These are phyloP conservation scores for Lactarius akahatsu DNA, from an alignment of 768 basidiomycete species.

Conservation along the genomic window DNA sequence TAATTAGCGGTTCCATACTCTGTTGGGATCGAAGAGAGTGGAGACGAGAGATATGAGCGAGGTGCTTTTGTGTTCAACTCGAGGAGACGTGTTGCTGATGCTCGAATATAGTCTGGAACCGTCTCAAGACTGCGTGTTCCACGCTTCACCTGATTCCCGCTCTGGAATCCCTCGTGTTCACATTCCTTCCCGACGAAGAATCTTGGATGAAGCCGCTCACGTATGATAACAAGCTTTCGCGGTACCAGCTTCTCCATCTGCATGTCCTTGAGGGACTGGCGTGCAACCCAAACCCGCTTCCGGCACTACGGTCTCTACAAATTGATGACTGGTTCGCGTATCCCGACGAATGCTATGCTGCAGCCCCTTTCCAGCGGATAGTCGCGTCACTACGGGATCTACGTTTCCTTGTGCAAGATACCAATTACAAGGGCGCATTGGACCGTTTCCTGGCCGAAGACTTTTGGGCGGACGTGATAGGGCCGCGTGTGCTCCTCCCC, in stretches of 20 bases:
- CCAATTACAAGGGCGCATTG: background rate
- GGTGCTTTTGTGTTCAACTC: background rate
- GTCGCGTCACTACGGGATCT: background rate
- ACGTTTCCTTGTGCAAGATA: background rate
- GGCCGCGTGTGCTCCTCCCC: background rate
- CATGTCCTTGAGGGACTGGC: background rate
- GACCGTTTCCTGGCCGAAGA: too few relatives aligned
- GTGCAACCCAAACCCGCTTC: background rate
- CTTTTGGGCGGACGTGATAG: background rate
- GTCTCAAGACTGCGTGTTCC: background rate
- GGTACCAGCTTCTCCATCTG: background rate
- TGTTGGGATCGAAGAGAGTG: background rate
- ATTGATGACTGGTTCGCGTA: background rate
- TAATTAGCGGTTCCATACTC: background rate
- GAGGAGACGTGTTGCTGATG: background rate
- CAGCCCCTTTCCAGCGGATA: background rate
- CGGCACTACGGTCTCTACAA: too few relatives aligned
- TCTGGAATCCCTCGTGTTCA: background rate
- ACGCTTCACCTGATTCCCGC: background rate
- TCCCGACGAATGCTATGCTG: background rate
- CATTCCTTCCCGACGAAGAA: too few relatives aligned
- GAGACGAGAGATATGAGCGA: background rate
- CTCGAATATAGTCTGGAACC: background rate
- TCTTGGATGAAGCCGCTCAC: too few relatives aligned
- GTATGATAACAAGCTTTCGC: too few relatives aligned